Conservation (phyloP, 768 basidiomycete genomes). For the Leccinum subgranulosum region DNA sequence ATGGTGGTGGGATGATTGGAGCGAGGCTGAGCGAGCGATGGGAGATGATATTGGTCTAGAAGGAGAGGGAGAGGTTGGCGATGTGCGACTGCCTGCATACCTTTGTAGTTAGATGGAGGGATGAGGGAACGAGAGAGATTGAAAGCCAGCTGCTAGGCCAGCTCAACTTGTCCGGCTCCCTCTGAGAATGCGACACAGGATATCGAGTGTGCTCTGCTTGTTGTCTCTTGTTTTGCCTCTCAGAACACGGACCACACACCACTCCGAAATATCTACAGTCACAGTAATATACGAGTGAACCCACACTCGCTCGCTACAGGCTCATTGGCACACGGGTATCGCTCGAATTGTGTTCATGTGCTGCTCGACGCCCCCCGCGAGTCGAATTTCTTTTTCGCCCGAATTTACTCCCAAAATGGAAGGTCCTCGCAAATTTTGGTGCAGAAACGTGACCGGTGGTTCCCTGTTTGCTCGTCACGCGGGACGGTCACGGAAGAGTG, state of each 20-base stretch:
- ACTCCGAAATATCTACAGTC: background rate
- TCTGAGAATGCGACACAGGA: conserved; percentile 35
- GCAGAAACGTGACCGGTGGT: conserved; percentile 26
- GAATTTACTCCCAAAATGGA: conserved; percentile 13
- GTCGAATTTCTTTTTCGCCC: background rate
- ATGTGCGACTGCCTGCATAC: conserved; percentile 69
- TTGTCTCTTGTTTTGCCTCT: conserved; percentile 26
- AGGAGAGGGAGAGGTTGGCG: conserved; percentile 61
- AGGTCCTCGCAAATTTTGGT: conserved; percentile 11
- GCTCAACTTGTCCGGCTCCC: conserved; percentile 25
- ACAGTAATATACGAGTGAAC: background rate
- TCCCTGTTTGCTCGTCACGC: conserved; percentile 29
- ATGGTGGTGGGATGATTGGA: conserved; percentile 52
- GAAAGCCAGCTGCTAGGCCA: conserved; percentile 35
- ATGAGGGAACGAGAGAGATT: conserved; percentile 26
- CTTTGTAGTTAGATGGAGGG: conserved; percentile 44
- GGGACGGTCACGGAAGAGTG: conserved; percentile 28
- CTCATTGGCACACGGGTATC: background rate
- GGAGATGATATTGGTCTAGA: conserved; percentile 64
- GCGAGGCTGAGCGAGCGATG: conserved; percentile 45
- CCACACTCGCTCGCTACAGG: background rate
- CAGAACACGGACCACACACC: conserved; percentile 13
- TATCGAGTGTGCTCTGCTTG: conserved; percentile 23
- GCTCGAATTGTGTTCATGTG: background rate
- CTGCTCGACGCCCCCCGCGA: background rate